Conservation (phyloP, 306 rosid species). For the cucumber (Cucumis sativus) region Cucumber_9930_V3 NC_026660.2:23376501-23377000, state of each 20-base stretch:
- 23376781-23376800: not conserved
- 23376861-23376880: too few relatives aligned
- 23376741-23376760: not conserved
- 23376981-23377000: too few relatives aligned
- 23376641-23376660: not conserved
- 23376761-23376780: not conserved
- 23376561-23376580: not conserved
- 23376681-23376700: not conserved
- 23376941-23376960: too few relatives aligned
- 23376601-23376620: not conserved
- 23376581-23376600: not conserved
- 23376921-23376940: too few relatives aligned
- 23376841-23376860: too few relatives aligned
- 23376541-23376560: conserved; percentile 60
- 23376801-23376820: too few relatives aligned
- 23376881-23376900: too few relatives aligned
- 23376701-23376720: not conserved
- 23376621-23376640: not conserved
- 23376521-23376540: conserved; percentile 65
- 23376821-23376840: too few relatives aligned
- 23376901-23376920: too few relatives aligned
- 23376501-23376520: conserved; percentile 60
- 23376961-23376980: too few relatives aligned
- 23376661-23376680: not conserved
- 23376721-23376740: not conserved